These are phyloP conservation scores for Pseudocercospora cruenta DNA, from an alignment of 2,329 filamentous ascomycete species.

Conservation along the genomic window DNA sequence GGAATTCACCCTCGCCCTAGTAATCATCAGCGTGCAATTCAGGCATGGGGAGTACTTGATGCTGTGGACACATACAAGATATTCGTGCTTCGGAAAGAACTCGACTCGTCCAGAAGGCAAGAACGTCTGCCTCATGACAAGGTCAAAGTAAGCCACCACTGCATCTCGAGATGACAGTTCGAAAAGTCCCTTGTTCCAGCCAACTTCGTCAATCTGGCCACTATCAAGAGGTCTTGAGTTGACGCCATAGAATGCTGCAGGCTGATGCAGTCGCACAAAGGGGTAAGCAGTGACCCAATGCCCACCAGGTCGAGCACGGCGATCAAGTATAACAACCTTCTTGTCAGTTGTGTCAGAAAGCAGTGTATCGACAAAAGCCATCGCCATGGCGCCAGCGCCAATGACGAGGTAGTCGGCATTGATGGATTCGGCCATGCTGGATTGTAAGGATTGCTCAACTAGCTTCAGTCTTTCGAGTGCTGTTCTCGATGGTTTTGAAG, in stretches of 20 bases:
- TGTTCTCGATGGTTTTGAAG: background rate
- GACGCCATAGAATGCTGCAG: slow-evolving; percentile 28
- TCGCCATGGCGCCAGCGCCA: slow-evolving; percentile 29
- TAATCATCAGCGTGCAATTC: background rate
- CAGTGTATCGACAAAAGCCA: slow-evolving; percentile 29
- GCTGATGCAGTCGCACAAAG: slow-evolving; percentile 29
- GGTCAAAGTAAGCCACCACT: slow-evolving; percentile 23
- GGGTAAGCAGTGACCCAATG: slow-evolving; percentile 30
- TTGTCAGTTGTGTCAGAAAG: slow-evolving; percentile 11
- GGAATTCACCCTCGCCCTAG: slow-evolving; percentile 18
- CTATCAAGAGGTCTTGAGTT: slow-evolving; percentile 24
- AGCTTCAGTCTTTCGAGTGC: background rate
- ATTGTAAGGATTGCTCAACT: background rate
- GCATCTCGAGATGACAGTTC: slow-evolving; percentile 24
- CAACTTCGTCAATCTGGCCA: slow-evolving; percentile 24
- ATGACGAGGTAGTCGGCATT: slow-evolving; percentile 25
- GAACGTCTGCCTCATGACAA: slow-evolving; percentile 25
- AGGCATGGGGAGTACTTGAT: background rate
- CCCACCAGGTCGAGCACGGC: slow-evolving; percentile 25
- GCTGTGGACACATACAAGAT: background rate
- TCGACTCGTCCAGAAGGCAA: slow-evolving; percentile 25
- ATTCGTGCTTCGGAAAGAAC: slow-evolving; percentile 27
- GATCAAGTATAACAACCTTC: slow-evolving; percentile 22
- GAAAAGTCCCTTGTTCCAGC: slow-evolving; percentile 26
- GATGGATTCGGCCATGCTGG: slow-evolving; percentile 6